Conservation (phyloP, 1,284 basidiomycete genomes). For the Heterobasidion irregulare region DNA sequence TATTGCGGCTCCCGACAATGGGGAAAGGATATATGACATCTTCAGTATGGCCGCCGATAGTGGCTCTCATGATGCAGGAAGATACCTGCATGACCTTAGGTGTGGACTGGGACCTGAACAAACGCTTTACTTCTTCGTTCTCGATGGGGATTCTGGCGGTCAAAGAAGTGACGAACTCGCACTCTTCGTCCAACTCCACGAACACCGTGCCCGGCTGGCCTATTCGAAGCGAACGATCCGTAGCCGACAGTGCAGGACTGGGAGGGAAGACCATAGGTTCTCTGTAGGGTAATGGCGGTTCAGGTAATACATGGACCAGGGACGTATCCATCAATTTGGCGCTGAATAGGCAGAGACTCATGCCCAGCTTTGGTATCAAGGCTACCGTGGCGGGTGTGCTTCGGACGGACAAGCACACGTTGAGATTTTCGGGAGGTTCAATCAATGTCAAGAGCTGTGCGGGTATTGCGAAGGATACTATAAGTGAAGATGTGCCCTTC, state of each 20-base stretch:
- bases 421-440: constrained; percentile 11
- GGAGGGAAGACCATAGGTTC: not conserved
- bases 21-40: constrained; percentile 26
- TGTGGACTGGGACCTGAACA: not conserved
- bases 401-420: constrained; percentile 20
- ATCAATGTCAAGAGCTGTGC: constrained; percentile 19
- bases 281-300: not conserved
- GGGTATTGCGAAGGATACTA: constrained; percentile 26
- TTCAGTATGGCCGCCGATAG: constrained; percentile 17
- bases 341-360: not conserved
- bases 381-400: constrained; percentile 11
- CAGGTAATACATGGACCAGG: not conserved
- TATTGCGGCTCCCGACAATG: constrained; percentile 21
- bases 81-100: constrained; percentile 20
- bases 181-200: constrained; percentile 24
- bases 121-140: not conserved
- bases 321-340: not conserved
- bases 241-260: not conserved
- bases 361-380: not conserved
- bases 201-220: not conserved
- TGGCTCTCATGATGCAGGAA: constrained; percentile 23
- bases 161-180: constrained; percentile 13
- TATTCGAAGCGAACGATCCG: not conserved
- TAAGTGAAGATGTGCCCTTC: constrained; percentile 22
- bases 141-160: not conserved